Evolutionary conservation across 2,329 filamentous ascomycete species (phyloP), one percentile per base, ranked within the genome.

Genomic region (Monosporascus sp.): DNA sequence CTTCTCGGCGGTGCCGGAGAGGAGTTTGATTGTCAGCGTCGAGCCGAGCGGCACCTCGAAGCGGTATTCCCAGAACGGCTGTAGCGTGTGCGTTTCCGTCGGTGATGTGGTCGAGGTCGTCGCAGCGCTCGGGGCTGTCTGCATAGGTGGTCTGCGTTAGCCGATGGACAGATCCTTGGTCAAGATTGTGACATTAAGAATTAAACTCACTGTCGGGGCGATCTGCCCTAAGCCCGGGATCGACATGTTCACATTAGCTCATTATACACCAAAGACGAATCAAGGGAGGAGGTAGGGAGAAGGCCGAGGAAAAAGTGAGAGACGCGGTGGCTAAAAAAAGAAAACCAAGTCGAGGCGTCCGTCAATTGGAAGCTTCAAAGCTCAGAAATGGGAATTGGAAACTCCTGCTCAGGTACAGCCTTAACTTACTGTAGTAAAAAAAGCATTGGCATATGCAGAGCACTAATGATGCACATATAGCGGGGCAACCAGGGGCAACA

Each of bases 1-100:
- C 65, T 96, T 84, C 71, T 99, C 94, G 48, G 93, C 94, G 1
- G 86, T 90, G 56, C 94, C 94, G 36, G 81, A 83, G 52, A 90
- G 73, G 25, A 97, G 77, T 74, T 91, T 78, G 47, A 81, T 65
- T 39, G 70, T 69, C 49, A 79, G 54, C 31, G 68, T 62, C 53
- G 71, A 70, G 57, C 67, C 71, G 56, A 75, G 69, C 11, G 85
- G 79, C 45, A 90, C 84, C 65, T 89, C 80, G 72, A 93, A 93
- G 49, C 89, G 83, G 84, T 88, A 93, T 78, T 93, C 89, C 63
- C 82, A 85, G 59, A 81, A 82, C 51, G 83, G 79, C 49, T 78
- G 74, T 57, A 93, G 80, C 57, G 65, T 67, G 57, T 80, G 68
- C 49, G 70, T 77, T 54, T 76, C 74, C 25, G 72, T 75, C 15